Percentiles rank a stretch among this genome's conserved stretches.
These are phyloP conservation scores for Leccinellum albellum DNA, from an alignment of 768 basidiomycete species.

Conservation along the genomic window DNA sequence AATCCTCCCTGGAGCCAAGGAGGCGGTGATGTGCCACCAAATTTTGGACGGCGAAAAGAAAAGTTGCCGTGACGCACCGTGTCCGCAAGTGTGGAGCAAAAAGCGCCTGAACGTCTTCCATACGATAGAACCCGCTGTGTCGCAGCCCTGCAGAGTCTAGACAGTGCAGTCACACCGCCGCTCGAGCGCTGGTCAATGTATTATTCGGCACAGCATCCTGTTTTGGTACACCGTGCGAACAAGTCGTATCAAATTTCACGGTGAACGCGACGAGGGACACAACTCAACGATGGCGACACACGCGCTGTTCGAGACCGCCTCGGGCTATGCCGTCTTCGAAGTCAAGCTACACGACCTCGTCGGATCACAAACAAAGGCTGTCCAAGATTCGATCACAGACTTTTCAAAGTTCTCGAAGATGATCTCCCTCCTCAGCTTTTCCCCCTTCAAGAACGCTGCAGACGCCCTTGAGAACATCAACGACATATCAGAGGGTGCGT, in stretches of 20 bases:
- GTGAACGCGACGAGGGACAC: slow-evolving; percentile 26
- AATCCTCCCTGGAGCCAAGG: background rate
- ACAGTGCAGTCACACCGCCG: too few species aligned
- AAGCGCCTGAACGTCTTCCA: background rate
- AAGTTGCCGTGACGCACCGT: background rate
- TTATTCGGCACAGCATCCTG: background rate
- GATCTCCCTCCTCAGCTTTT: slow-evolving; percentile 86
- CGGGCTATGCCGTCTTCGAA: slow-evolving; percentile 91
- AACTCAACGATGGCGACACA: slow-evolving; percentile 65
- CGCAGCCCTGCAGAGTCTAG: background rate
- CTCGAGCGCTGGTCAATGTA: too few species aligned
- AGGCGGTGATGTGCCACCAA: background rate
- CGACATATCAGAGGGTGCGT: slow-evolving; percentile 90
- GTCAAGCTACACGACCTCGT: slow-evolving; percentile 85
- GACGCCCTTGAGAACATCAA: slow-evolving; percentile 95
- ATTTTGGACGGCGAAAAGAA: background rate
- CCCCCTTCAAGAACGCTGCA: slow-evolving; percentile 90
- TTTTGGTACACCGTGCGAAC: slow-evolving; percentile 5
- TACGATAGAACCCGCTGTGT: background rate
- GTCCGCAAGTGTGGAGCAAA: background rate
- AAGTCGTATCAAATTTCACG: slow-evolving; percentile 20
- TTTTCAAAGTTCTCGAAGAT: slow-evolving; percentile 88
- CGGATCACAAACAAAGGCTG: slow-evolving; percentile 68
- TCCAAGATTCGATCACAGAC: slow-evolving; percentile 86
- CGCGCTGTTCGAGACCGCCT: slow-evolving; percentile 88